These are phyloP conservation scores for Aspergillus hancockii DNA, from an alignment of 495 filamentous ascomycete species.

Conservation along the genomic window DNA sequence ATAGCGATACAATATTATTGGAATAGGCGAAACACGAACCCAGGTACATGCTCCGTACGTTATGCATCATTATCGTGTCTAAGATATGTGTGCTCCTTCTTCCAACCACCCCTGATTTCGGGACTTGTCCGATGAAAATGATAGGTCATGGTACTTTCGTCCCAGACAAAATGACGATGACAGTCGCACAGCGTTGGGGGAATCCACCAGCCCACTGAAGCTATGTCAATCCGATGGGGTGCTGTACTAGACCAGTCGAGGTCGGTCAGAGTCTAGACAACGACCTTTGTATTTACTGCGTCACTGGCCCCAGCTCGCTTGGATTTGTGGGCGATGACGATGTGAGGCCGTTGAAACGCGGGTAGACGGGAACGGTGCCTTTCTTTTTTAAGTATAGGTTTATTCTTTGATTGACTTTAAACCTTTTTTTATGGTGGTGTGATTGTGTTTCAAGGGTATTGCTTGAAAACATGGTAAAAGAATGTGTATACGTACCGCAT, in stretches of 20 bases:
- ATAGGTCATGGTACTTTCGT: constrained; percentile 20
- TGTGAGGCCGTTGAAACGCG: constrained; percentile 10
- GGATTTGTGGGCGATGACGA: constrained; percentile 7
- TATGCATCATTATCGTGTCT: not conserved
- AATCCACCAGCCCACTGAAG: constrained; percentile 17
- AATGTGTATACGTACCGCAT: not conserved
- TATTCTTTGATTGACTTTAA: not conserved
- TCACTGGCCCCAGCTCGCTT: constrained; percentile 6
- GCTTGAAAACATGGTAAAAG: not conserved
- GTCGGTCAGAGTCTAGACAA: constrained; percentile 31
- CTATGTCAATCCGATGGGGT: constrained; percentile 14
- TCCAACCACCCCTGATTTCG: not conserved
- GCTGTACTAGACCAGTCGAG: constrained; percentile 25
- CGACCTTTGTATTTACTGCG: constrained; percentile 6
- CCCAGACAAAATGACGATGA: constrained; percentile 12
- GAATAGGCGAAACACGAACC: not conserved
- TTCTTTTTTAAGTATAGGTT: not conserved
- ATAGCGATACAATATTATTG: not conserved
- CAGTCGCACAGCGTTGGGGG: constrained; percentile 7
- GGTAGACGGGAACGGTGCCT: constrained; percentile 6
- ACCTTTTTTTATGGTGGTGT: constrained; percentile 1
- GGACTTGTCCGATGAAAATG: constrained; percentile 12
- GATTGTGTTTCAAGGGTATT: not conserved
- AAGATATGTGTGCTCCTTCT: not conserved
- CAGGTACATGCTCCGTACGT: not conserved